These are phyloP conservation scores for Haplosporangium gracile DNA, from an alignment of 192 early-diverging fungal species.

Conservation along the genomic window DNA sequence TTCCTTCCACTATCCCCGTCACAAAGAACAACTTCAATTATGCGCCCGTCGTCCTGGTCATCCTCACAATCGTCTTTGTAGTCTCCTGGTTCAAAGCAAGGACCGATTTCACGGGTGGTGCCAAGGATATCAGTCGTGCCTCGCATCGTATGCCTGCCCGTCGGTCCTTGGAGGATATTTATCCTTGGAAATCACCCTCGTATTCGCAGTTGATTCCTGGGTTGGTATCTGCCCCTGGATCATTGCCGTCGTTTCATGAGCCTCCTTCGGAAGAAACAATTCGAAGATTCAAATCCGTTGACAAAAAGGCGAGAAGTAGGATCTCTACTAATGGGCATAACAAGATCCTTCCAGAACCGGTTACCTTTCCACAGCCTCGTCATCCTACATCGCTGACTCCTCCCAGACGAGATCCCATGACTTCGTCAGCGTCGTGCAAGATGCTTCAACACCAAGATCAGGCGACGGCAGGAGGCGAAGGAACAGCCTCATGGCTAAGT, in stretches of 20 bases:
- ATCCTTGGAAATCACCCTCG: conserved; percentile 2
- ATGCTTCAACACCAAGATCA: neutral
- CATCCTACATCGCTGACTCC: conserved; percentile 6
- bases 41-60: conserved; percentile 18
- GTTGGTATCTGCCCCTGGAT: neutral
- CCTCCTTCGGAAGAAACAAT: neutral
- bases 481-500: neutral
- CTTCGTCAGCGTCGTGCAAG: neutral
- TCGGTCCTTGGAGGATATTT: neutral
- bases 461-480: neutral
- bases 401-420: neutral
- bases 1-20: conserved; percentile 23
- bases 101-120: conserved; percentile 42
- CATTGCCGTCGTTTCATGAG: neutral
- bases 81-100: conserved; percentile 44
- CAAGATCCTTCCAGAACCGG: neutral
- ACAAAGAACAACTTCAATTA: conserved; percentile 49
- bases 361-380: neutral
- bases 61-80: conserved; percentile 7
- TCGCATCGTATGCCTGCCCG: conserved; percentile 19
- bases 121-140: conserved; percentile 43
- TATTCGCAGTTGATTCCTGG: neutral
- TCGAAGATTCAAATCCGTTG: neutral
- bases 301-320: neutral
- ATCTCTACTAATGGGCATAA: neutral